Evolutionary conservation across 495 filamentous ascomycete genomes (phyloP), one percentile per base, ranked within the genome.

Genomic region (Collariella sp.): DNA sequence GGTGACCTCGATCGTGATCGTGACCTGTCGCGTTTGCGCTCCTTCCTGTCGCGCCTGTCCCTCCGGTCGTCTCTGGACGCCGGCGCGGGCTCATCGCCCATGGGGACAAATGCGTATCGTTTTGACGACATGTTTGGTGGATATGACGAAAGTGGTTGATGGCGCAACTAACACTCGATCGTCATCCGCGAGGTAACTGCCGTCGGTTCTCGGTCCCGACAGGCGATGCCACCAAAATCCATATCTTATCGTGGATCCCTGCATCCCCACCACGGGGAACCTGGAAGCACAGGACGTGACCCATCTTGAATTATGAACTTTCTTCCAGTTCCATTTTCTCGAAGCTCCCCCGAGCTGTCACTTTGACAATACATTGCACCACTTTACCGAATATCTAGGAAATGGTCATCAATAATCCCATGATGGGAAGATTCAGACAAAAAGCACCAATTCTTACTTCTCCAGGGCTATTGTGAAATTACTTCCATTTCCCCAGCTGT

Each of bases 61-160:
- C 71, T 74, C 52, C 79, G 76, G 34, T 75, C 72, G 31, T 76
- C 72, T 55, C 74, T 76, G 15, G 68, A 62, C 0, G 83, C 78
- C 4, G 75, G 78, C 36, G 82, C 61, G 12, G 79, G 74, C 6
- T 85, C 85, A 26, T 88, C 87, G 43, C 85, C 86, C 89, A 94
- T 94, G 11, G 89, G 84, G 36, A 95, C 73, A 20, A 95, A 76
- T 10, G 83, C 79, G 67, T 95, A 95, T 61, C 82, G 85, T 69
- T 89, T 93, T 46, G 70, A 65, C 18, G 67, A 70, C 74, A 79
- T 79, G 47, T 19, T 35, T 1, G 18, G 18, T 5, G 36, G 19
- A 3, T n/a, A 22, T 20, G 51, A 29, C 13, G 36, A 18, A 10
- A 13, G 42, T 42, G 31, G 26, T 31, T 31, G 26, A 31, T 31